Percentiles rank a stretch among this genome's conserved stretches.
Evolutionary conservation across 495 filamentous ascomycete species (phyloP).

Genomic region (Pseudoneurospora amorphoporcata): DNA sequence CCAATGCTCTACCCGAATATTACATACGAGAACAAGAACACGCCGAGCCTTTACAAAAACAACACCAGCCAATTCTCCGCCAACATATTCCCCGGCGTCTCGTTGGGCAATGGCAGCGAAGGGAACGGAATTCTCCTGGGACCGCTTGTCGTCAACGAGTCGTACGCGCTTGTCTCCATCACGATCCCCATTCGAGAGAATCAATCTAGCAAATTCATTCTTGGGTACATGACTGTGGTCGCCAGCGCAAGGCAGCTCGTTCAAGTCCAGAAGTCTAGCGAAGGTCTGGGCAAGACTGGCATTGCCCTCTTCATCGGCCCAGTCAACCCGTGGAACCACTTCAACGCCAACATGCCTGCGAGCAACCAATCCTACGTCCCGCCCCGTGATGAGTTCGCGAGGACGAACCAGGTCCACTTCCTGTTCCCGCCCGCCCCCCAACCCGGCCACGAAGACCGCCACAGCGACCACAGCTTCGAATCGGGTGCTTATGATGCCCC

Average conservation of each 20-base stretch:
- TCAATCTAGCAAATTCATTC: slow-evolving; percentile 42
- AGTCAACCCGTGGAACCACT: slow-evolving; percentile 50
- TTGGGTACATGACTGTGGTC: slow-evolving; percentile 69
- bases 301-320: slow-evolving; percentile 59
- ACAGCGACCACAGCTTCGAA: slow-evolving; percentile 32
- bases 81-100: slow-evolving; percentile 38
- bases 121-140: slow-evolving; percentile 52
- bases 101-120: slow-evolving; percentile 38
- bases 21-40: slow-evolving; percentile 41
- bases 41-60: slow-evolving; percentile 25
- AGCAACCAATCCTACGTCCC: slow-evolving; percentile 25
- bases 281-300: slow-evolving; percentile 60
- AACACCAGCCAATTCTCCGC: slow-evolving; percentile 30
- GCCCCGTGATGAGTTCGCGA: slow-evolving; percentile 21
- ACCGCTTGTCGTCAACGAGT: slow-evolving; percentile 55
- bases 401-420: slow-evolving; percentile 30
- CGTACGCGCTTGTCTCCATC: slow-evolving; percentile 67
- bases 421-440: slow-evolving; percentile 34
- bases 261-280: slow-evolving; percentile 44
- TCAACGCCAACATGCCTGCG: slow-evolving; percentile 32
- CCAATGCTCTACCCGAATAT: slow-evolving; percentile 63
- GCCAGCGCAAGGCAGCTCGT: slow-evolving; percentile 51
- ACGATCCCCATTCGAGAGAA: slow-evolving; percentile 65
- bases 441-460: slow-evolving; percentile 32
- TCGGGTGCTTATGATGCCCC: slow-evolving; percentile 32